A percentile compares a stretch with the other conserved stretches of the same genome.
These are phyloP conservation scores for Heliocybe sulcata DNA, from an alignment of 1,284 basidiomycete species.

Conservation along the genomic window DNA sequence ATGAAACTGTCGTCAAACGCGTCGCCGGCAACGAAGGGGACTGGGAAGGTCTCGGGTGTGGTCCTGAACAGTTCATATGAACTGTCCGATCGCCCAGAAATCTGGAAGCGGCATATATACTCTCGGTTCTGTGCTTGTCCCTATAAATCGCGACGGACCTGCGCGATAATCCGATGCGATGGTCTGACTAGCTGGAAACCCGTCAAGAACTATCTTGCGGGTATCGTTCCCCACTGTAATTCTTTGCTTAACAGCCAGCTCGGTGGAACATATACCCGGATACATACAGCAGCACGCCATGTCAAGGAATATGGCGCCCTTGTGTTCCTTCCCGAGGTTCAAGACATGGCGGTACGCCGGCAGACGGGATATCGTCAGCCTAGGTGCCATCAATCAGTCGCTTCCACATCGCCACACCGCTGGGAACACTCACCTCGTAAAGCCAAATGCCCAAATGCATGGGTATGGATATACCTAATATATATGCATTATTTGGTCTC, in stretches of 20 bases:
- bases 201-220: conserved; percentile 33
- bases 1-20: conserved; percentile 31
- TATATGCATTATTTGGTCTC: not conserved
- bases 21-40: conserved; percentile 39
- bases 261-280: not conserved
- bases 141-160: conserved; percentile 14
- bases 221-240: conserved; percentile 35
- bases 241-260: not conserved
- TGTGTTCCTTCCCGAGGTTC: conserved; percentile 26
- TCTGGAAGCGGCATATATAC: conserved; percentile 13
- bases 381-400: conserved; percentile 11
- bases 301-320: conserved; percentile 40
- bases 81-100: conserved; percentile 26
- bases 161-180: conserved; percentile 27
- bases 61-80: conserved; percentile 24
- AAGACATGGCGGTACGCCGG: conserved; percentile 36
- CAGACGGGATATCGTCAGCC: conserved; percentile 34
- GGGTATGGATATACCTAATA: conserved; percentile 28
- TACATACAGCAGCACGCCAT: conserved; percentile 41
- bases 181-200: conserved; percentile 23
- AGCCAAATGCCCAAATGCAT: conserved; percentile 33
- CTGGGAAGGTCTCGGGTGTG: conserved; percentile 32
- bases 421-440: conserved; percentile 25
- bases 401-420: not conserved
- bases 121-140: not conserved